These are phyloP conservation scores for Rhexocercosporidium sp. DNA, from an alignment of 2,329 filamentous ascomycete species.

Conservation along the genomic window DNA sequence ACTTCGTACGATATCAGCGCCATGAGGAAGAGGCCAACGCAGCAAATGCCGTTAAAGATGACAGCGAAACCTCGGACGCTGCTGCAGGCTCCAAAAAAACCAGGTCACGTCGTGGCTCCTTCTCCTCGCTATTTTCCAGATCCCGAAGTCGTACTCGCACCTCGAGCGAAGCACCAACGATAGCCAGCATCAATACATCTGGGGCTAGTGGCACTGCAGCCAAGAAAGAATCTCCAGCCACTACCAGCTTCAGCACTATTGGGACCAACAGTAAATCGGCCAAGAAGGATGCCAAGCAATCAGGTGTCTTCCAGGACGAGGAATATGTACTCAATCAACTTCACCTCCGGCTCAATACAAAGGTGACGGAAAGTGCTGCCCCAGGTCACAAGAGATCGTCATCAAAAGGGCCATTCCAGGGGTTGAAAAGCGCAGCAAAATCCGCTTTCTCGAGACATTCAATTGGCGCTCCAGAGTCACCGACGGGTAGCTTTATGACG, in stretches of 20 bases:
- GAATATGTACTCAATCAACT: conserved; percentile 22
- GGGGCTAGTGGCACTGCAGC: not conserved
- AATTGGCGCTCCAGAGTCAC: conserved; percentile 1
- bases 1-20: conserved; percentile 25
- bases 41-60: conserved; percentile 19
- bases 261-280: not conserved
- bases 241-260: conserved; percentile 2
- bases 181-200: not conserved
- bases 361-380: conserved; percentile 10
- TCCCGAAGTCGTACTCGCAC: conserved; percentile 17
- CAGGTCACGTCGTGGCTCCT: conserved; percentile 14
- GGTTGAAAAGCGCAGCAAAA: conserved; percentile 24
- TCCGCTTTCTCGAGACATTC: conserved; percentile 20
- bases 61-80: conserved; percentile 14
- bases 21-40: conserved; percentile 22
- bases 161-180: conserved; percentile 13
- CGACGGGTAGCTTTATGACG: conserved; percentile 18
- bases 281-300: not conserved
- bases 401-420: conserved; percentile 17
- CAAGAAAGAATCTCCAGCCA: not conserved
- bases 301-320: conserved; percentile 22
- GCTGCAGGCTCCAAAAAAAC: conserved; percentile 19
- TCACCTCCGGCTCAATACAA: conserved; percentile 17
- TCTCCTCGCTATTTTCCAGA: conserved; percentile 6
- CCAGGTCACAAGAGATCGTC: conserved; percentile 11